These are phyloP conservation scores for Aspergillus tubingensis DNA, from an alignment of 2,329 filamentous ascomycete genomes.

Conservation along the genomic window DNA sequence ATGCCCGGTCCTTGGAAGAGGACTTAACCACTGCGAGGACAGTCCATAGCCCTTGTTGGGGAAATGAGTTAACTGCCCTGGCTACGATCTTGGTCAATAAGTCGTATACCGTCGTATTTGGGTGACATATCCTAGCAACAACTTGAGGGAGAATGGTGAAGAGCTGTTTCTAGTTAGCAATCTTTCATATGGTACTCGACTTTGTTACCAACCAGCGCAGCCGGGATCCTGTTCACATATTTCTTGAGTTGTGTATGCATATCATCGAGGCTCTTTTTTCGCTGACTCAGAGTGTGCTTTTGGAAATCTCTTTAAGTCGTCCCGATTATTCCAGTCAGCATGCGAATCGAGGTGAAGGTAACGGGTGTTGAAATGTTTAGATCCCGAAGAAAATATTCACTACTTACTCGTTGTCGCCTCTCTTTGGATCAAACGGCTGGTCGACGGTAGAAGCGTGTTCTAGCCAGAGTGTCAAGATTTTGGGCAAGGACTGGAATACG, in stretches of 20 bases:
- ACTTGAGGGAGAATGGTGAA: slow-evolving; percentile 80
- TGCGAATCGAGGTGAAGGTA: too few species aligned
- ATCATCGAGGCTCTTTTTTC: slow-evolving; percentile 66
- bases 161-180: slow-evolving; percentile 35
- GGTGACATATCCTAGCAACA: slow-evolving; percentile 91
- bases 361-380: too few species aligned
- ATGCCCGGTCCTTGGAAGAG: slow-evolving; percentile 68
- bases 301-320: slow-evolving; percentile 44
- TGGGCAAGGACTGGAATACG: slow-evolving; percentile 89
- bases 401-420: slow-evolving; percentile 49
- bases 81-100: slow-evolving; percentile 76
- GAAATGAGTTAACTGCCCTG: slow-evolving; percentile 83
- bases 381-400: neutral
- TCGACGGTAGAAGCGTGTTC: slow-evolving; percentile 80
- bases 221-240: slow-evolving; percentile 62
- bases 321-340: neutral
- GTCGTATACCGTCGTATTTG: slow-evolving; percentile 74
- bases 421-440: slow-evolving; percentile 56
- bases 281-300: slow-evolving; percentile 48
- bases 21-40: slow-evolving; percentile 85
- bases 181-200: neutral
- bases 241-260: slow-evolving; percentile 77
- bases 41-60: slow-evolving; percentile 89
- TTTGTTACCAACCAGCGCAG: slow-evolving; percentile 43
- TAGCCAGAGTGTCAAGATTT: slow-evolving; percentile 90